Base-by-base conservation (phyloP, 805 yeast species). In the Cyberlindnera nakhonratchasimensis region DNA sequence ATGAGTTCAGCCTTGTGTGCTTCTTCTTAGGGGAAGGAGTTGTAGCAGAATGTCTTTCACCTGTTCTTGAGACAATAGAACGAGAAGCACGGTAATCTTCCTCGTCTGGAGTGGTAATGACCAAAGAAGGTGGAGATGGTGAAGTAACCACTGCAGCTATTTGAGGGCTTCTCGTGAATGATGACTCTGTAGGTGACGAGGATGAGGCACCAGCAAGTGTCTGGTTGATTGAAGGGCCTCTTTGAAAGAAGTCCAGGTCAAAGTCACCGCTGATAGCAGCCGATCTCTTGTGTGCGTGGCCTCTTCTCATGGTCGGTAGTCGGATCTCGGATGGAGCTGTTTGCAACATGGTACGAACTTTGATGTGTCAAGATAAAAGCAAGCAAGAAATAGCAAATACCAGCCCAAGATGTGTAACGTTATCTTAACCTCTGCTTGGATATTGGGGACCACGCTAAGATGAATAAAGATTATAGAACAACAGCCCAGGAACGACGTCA, bases 251-350 rank as follows among this genome's bases (percentile, higher is more conserved):
- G 6, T 53, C 58, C 31, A 50, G 36, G 25, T 85, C 93, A 58
- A 86, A 84, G 59, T 88, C 96, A 4, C 93, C 93, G 8, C 93
- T 84, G 6, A 88, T 82, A 0, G 96, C 96, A 18, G 91, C 89
- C 0, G 96, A 87, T 39, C 96, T 68, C 55, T 86, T 77, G 56
- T 88, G 96, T 34, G 86, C 76, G 63, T 88, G 96, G 2, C 80
- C 77, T 48, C 77, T 67, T 54, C 66, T 67, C 34, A 62, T 54
- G 2, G 70, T 62, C 6, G 53, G 38, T 3, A 50, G 37, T 12
- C 31, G 47, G 28, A 42, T 31, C 31, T 38, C 39, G 4, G 45
- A 28, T 24, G 48, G 48, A 2, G 52, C 37, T 1, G 67, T 54
- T n/a, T 46, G 46, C 12, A 48, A 40, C 57, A 45, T 45, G 14